Evolutionary conservation across 495 filamentous ascomycete genomes (phyloP).

Genomic region (Hypoxylon fragiforme): DNA sequence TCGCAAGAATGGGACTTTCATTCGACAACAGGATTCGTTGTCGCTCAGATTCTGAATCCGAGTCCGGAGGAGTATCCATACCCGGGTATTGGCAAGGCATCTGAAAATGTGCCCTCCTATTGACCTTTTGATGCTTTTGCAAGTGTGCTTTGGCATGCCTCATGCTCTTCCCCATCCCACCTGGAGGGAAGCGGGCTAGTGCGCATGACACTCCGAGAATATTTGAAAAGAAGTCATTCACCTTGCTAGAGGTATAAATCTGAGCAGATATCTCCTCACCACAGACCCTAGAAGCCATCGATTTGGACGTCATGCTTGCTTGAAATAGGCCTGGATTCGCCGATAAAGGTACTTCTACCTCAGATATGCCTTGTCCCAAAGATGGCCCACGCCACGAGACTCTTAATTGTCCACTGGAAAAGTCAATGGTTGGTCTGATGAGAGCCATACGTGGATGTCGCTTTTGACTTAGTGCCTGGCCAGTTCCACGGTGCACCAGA

Average conservation of each 20-base stretch:
- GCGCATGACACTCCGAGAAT: constrained; percentile 75
- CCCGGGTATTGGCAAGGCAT: constrained; percentile 62
- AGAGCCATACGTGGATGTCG: constrained; percentile 81
- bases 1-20: constrained; percentile 86
- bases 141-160: constrained; percentile 69
- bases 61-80: constrained; percentile 53
- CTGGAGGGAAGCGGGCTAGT: constrained; percentile 77
- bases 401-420: constrained; percentile 52
- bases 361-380: constrained; percentile 36
- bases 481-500: constrained; percentile 79
- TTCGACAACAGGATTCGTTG: constrained; percentile 82
- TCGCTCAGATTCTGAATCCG: constrained; percentile 44
- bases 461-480: constrained; percentile 79
- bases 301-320: constrained; percentile 32
- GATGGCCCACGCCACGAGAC: constrained; percentile 55
- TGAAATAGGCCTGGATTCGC: constrained; percentile 57
- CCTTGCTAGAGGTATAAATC: constrained; percentile 63
- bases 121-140: constrained; percentile 53
- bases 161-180: constrained; percentile 55
- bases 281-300: constrained; percentile 67
- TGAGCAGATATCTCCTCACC: constrained; percentile 72
- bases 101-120: constrained; percentile 17
- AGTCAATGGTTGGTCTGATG: constrained; percentile 69
- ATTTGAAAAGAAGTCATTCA: constrained; percentile 74
- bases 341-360: constrained; percentile 67